These are phyloP conservation scores for Globisporangium yorkense DNA, from an alignment of 352 stramenopile genomes.

Conservation along the genomic window DNA sequence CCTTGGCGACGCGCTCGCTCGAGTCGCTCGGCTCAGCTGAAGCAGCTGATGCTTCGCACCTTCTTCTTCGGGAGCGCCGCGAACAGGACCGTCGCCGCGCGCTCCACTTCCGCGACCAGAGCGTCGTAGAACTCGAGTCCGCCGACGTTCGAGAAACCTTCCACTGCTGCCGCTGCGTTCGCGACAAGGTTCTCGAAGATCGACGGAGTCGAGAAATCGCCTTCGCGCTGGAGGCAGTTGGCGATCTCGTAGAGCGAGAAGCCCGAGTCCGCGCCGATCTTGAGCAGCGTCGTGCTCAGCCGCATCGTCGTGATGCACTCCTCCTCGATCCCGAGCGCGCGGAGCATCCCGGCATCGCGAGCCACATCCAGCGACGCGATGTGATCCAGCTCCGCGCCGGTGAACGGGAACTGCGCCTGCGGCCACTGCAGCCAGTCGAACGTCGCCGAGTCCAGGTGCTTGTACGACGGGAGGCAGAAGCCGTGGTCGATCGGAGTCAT, in stretches of 20 bases:
- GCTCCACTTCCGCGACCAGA: slow-evolving; percentile 44
- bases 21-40: slow-evolving; percentile 39
- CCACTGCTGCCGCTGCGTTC: slow-evolving; percentile 18
- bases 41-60: slow-evolving; percentile 85
- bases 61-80: slow-evolving; percentile 74
- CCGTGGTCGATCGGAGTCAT: slow-evolving; percentile 89
- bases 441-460: slow-evolving; percentile 70
- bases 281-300: slow-evolving; percentile 67
- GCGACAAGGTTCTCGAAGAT: slow-evolving; percentile 67
- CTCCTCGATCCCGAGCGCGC: slow-evolving; percentile 70
- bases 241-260: slow-evolving; percentile 86
- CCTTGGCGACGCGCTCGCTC: neutral
- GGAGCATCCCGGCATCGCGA: slow-evolving; percentile 54
- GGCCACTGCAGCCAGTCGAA: slow-evolving; percentile 89
- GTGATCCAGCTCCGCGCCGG: slow-evolving; percentile 61
- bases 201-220: slow-evolving; percentile 72
- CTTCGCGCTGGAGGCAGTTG: slow-evolving; percentile 70
- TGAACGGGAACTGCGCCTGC: slow-evolving; percentile 86
- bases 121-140: slow-evolving; percentile 38
- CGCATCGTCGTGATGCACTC: slow-evolving; percentile 80
- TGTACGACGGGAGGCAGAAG: slow-evolving; percentile 81
- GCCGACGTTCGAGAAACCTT: slow-evolving; percentile 23
- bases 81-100: slow-evolving; percentile 40
- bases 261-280: slow-evolving; percentile 68
- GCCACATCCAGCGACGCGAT: slow-evolving; percentile 60